Percentiles rank a stretch among this genome's conserved stretches.
phyloP scores from a whole-genome alignment of 2,329 filamentous ascomycete species.

The Coniosporium tulheliwenetii region DNA sequence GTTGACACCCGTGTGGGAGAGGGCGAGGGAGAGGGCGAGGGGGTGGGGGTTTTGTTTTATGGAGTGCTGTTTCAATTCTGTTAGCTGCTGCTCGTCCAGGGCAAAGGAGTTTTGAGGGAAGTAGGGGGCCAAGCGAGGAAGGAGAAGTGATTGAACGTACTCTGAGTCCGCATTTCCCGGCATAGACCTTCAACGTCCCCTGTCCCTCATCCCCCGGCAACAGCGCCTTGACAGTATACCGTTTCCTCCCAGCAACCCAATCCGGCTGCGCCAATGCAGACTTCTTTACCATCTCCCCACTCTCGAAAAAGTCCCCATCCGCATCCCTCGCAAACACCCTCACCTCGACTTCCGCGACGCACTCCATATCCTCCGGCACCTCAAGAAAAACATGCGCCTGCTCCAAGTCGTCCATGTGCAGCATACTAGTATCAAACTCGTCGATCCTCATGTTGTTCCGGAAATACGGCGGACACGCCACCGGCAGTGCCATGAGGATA shows the following conservation, averaged over 20 bases:
- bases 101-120: no score
- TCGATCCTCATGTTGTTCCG: constrained; percentile 63
- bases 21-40: constrained; percentile 74
- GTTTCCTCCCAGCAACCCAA: constrained; percentile 76
- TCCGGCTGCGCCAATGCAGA: constrained; percentile 80
- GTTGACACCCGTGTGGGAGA: constrained; percentile 82
- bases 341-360: constrained; percentile 83
- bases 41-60: constrained; percentile 93
- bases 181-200: constrained; percentile 79
- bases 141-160: constrained; percentile 13
- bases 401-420: constrained; percentile 79
- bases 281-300: constrained; percentile 72
- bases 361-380: constrained; percentile 79
- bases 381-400: constrained; percentile 81
- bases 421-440: constrained; percentile 79
- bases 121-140: no score
- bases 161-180: constrained; percentile 88
- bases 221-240: constrained; percentile 84
- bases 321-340: constrained; percentile 63
- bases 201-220: constrained; percentile 84
- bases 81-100: constrained; percentile 6
- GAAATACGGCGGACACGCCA: constrained; percentile 79
- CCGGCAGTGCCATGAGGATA: constrained; percentile 71
- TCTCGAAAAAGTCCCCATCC: constrained; percentile 90
- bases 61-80: constrained; percentile 44